These are phyloP conservation scores for Elsinoe fawcettii DNA, from an alignment of 2,329 filamentous ascomycete species.

Conservation along the genomic window DNA sequence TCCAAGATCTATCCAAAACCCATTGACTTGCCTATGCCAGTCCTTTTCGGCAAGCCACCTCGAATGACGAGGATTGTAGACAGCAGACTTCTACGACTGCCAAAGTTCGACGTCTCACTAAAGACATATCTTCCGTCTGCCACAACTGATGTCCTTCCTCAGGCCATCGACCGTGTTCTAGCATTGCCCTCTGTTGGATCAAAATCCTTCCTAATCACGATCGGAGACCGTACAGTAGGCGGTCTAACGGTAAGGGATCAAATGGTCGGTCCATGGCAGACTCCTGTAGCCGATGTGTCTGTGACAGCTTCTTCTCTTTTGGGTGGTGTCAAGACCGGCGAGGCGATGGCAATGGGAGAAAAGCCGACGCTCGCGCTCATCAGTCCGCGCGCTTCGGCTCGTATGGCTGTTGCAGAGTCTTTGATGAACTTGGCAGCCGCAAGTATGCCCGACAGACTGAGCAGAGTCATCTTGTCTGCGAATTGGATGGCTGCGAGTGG, in stretches of 20 bases:
- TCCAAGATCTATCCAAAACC: constrained; percentile 65
- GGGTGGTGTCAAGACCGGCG: constrained; percentile 66
- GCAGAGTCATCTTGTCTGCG: constrained; percentile 77
- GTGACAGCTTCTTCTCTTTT: constrained; percentile 80
- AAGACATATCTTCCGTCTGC: constrained; percentile 55
- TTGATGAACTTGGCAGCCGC: constrained; percentile 88
- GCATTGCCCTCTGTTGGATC: constrained; percentile 86
- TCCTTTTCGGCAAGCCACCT: constrained; percentile 81
- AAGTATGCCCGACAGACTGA: constrained; percentile 62
- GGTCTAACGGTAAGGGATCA: constrained; percentile 84
- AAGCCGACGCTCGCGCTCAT: constrained; percentile 84
- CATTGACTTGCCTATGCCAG: constrained; percentile 83
- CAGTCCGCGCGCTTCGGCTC: constrained; percentile 77
- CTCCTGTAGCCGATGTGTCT: constrained; percentile 85
- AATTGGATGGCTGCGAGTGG: constrained; percentile 99
- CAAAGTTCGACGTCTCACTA: constrained; percentile 67
- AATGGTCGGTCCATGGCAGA: constrained; percentile 95
- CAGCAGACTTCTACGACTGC: constrained; percentile 59
- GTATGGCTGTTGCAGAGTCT: constrained; percentile 93
- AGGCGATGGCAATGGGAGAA: constrained; percentile 98
- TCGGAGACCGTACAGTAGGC: constrained; percentile 85
- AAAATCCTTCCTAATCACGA: constrained; percentile 95
- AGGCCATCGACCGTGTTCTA: constrained; percentile 75
- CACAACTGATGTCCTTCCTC: constrained; percentile 32
- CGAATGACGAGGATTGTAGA: constrained; percentile 69